Percentiles rank a stretch among this genome's conserved stretches.
phyloP scores from a whole-genome alignment of 2,329 filamentous ascomycete species.

The Penicillium paneum region DNA sequence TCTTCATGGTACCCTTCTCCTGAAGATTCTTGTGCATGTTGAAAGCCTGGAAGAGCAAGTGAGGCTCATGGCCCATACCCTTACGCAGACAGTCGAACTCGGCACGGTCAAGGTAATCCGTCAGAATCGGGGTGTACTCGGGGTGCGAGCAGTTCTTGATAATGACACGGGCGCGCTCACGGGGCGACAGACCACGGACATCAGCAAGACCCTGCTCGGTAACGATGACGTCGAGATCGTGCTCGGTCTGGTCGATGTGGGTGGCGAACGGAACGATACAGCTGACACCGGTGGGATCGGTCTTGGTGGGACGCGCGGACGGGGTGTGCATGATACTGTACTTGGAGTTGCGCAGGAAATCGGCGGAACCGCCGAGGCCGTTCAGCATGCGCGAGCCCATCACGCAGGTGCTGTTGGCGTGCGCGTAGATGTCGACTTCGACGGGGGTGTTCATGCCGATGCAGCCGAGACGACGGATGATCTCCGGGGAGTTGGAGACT shows the following conservation, averaged over 20 bases:
- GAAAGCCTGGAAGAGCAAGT: constrained; percentile 80
- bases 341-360: constrained; percentile 75
- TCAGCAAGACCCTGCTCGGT: constrained; percentile 75
- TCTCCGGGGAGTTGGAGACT: constrained; percentile 85
- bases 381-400: constrained; percentile 87
- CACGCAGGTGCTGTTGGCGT: constrained; percentile 86
- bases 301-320: constrained; percentile 74
- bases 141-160: constrained; percentile 85
- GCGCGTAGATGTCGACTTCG: constrained; percentile 91
- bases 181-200: constrained; percentile 74
- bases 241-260: constrained; percentile 88
- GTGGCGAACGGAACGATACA: constrained; percentile 95
- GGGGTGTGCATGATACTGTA: constrained; percentile 95
- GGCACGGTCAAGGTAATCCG: constrained; percentile 79
- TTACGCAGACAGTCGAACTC: constrained; percentile 82
- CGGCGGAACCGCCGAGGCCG: constrained; percentile 75
- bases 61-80: constrained; percentile 87
- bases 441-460: constrained; percentile 96
- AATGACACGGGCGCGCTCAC: constrained; percentile 77
- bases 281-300: constrained; percentile 73
- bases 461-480: constrained; percentile 80
- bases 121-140: constrained; percentile 76
- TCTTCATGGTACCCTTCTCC: constrained; percentile 87
- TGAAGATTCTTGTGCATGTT: constrained; percentile 83
- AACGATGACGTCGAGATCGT: constrained; percentile 88